Conservation (phyloP, 768 basidiomycete species). For the Podaxis sp. region DNA sequence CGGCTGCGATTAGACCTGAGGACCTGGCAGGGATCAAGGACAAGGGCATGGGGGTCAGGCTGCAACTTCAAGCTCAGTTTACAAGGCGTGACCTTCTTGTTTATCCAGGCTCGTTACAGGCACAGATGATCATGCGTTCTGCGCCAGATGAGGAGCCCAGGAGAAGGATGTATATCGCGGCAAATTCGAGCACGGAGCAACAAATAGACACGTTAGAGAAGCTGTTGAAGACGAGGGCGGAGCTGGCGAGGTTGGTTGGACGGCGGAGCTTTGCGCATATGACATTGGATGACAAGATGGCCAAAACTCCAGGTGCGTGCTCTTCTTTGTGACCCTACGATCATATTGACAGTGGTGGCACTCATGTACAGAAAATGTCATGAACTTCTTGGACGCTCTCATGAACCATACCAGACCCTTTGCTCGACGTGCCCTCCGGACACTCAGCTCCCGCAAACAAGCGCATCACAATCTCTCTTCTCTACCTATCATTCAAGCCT, state of each 20-base stretch:
- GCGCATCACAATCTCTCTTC: constrained; percentile 54
- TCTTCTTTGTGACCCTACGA: not conserved
- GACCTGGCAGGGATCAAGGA: constrained; percentile 74
- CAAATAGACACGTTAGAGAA: constrained; percentile 76
- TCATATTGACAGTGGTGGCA: not conserved
- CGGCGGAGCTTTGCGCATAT: constrained; percentile 84
- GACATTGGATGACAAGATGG: constrained; percentile 94
- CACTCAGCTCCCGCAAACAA: constrained; percentile 69
- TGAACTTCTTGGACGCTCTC: constrained; percentile 77
- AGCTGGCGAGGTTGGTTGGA: constrained; percentile 82
- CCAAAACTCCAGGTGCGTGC: constrained; percentile 77
- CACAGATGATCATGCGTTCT: constrained; percentile 89
- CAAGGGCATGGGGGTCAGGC: constrained; percentile 67
- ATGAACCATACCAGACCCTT: constrained; percentile 76
- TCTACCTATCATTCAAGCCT: constrained; percentile 76
- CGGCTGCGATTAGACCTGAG: constrained; percentile 61
- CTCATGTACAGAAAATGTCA: constrained; percentile 65
- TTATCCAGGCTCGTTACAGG: constrained; percentile 84
- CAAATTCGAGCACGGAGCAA: constrained; percentile 68
- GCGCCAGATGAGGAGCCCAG: constrained; percentile 83
- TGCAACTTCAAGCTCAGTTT: constrained; percentile 72
- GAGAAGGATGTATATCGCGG: constrained; percentile 75
- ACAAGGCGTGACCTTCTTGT: constrained; percentile 74
- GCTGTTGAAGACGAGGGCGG: constrained; percentile 71
- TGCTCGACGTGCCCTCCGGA: constrained; percentile 68